Conservation (phyloP, 2,329 filamentous ascomycete genomes). For the Hypoxylon sp. region DNA sequence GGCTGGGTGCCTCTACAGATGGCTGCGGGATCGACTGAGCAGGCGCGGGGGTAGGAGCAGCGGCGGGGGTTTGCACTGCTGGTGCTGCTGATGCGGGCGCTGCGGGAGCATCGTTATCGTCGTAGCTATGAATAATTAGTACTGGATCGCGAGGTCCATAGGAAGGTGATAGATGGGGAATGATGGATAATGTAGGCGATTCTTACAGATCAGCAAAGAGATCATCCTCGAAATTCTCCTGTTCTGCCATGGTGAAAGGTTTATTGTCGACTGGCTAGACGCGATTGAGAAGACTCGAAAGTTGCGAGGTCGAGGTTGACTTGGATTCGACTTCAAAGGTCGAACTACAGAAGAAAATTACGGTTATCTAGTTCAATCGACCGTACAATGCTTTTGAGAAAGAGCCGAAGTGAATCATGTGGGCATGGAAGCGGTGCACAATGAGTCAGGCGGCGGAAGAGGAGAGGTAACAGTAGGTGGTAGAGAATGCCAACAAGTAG, state of each 20-base stretch:
- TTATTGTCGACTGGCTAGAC: slow-evolving; percentile 9
- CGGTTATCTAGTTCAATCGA: slow-evolving; percentile 27
- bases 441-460: background rate
- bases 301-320: slow-evolving; percentile 23
- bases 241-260: slow-evolving; percentile 77
- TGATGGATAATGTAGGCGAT: background rate
- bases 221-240: slow-evolving; percentile 90
- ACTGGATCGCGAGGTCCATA: slow-evolving; percentile 10
- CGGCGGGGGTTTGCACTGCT: slow-evolving; percentile 41
- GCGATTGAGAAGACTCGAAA: slow-evolving; percentile 30
- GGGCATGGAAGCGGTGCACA: background rate
- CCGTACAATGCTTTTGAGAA: background rate
- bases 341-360: slow-evolving; percentile 7
- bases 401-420: slow-evolving; percentile 5
- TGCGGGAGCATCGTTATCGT: slow-evolving; percentile 73
- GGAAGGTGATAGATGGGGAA: background rate
- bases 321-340: slow-evolving; percentile 32
- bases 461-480: background rate
- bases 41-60: slow-evolving; percentile 47
- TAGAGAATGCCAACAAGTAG: background rate
- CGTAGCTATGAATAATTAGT: slow-evolving; percentile 66
- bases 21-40: slow-evolving; percentile 44
- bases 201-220: slow-evolving; percentile 95
- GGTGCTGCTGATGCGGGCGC: slow-evolving; percentile 50
- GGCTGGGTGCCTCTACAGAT: slow-evolving; percentile 55